phyloP scores from a whole-genome alignment of 2,329 filamentous ascomycete genomes.

The Madurella fahalii region DNA sequence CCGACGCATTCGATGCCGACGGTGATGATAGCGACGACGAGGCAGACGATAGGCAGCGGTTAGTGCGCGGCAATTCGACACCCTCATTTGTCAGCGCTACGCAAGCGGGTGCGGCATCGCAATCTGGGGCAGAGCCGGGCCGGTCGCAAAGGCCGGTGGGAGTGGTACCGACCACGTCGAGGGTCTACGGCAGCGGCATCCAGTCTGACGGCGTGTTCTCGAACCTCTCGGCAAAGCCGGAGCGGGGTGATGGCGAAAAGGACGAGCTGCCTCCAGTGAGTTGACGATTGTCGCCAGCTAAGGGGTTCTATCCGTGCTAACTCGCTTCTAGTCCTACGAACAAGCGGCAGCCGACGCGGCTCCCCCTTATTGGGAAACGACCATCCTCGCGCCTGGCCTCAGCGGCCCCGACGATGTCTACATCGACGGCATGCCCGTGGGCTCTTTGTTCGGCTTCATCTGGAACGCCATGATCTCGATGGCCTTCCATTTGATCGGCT shows the following conservation, averaged over 20 bases:
- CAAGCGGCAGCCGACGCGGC: slow-evolving; percentile 95
- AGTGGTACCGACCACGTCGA: slow-evolving; percentile 38
- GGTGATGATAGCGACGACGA: slow-evolving; percentile 72
- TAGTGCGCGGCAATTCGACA: slow-evolving; percentile 65
- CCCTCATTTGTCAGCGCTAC: slow-evolving; percentile 24
- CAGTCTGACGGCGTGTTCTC: slow-evolving; percentile 94
- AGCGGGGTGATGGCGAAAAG: slow-evolving; percentile 69
- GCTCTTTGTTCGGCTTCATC: slow-evolving; percentile 79
- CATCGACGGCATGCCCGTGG: slow-evolving; percentile 91
- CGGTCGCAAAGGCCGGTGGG: slow-evolving; percentile 29
- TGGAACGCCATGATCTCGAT: slow-evolving; percentile 97
- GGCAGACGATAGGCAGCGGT: slow-evolving; percentile 75
- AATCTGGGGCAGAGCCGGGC: slow-evolving; percentile 3
- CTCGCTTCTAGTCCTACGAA: slow-evolving; percentile 74
- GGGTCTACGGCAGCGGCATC: slow-evolving; percentile 68
- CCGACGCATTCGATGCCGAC: slow-evolving; percentile 86
- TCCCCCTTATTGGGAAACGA: slow-evolving; percentile 98
- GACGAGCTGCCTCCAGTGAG: slow-evolving; percentile 92
- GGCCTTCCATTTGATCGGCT: slow-evolving; percentile 95
- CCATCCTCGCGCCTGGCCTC: slow-evolving; percentile 87
- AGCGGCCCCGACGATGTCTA: slow-evolving; percentile 93
- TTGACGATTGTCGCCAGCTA: neutral
- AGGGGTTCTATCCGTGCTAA: slow-evolving; percentile 31
- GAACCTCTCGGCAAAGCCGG: slow-evolving; percentile 87
- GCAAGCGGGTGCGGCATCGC: slow-evolving; percentile 18